Conservation (phyloP, 2,329 filamentous ascomycete species). For the Macroventuria anomochaeta region DNA sequence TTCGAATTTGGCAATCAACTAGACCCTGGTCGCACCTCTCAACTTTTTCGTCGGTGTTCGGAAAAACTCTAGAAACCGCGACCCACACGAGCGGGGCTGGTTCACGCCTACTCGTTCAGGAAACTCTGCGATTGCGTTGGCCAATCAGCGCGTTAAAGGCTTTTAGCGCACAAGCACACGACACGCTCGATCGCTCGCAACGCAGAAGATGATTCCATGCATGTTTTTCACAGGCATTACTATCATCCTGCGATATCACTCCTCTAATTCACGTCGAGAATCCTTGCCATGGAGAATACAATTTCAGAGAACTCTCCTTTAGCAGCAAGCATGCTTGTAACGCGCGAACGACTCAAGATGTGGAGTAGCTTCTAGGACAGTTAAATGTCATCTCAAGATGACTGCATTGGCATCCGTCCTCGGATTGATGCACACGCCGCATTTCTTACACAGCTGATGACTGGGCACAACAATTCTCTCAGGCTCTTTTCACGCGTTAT, state of each 20-base stretch:
- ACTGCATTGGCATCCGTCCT: neutral
- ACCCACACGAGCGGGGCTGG: constrained; percentile 23
- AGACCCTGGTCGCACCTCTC: constrained; percentile 16
- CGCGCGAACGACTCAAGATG: constrained; percentile 1
- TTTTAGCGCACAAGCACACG: constrained; percentile 27
- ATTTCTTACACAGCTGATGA: neutral
- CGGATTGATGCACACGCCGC: no score
- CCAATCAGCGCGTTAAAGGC: constrained; percentile 40
- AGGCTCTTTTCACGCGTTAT: neutral
- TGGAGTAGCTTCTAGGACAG: constrained; percentile 10
- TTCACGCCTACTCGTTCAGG: constrained; percentile 16
- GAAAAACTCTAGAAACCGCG: constrained; percentile 19
- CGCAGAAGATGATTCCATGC: constrained; percentile 25
- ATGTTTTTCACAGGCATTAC: constrained; percentile 1
- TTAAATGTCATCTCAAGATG: neutral
- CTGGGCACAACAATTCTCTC: neutral
- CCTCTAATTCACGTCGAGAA: neutral
- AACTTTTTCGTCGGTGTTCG: constrained; percentile 23
- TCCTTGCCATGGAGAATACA: neutral
- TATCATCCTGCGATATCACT: neutral
- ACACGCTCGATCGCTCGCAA: constrained; percentile 24
- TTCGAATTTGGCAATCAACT: constrained; percentile 25
- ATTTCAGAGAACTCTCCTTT: neutral
- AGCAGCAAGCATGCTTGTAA: neutral
- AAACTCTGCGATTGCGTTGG: constrained; percentile 4